Evolutionary conservation across 371 early-diverging fungal genomes (phyloP), one percentile per base, ranked within the genome.

Genomic region (Zancudomyces culisetae): DNA sequence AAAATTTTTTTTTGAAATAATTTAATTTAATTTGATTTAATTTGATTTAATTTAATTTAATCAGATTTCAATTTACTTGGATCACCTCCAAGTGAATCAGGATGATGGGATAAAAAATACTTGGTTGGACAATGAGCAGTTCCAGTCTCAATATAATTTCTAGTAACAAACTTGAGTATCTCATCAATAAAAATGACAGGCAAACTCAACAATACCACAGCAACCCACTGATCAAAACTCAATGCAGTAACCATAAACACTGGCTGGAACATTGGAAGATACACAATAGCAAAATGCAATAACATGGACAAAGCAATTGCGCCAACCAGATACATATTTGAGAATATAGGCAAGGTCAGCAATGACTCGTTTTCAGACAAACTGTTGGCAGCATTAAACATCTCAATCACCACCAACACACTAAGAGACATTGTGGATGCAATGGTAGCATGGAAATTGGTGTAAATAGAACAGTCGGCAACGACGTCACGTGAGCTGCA

Each of bases 401-500:
- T 96, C 63, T 96, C 93, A 62, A 95, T 93, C 39, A 86, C 82
- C 12, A 94, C 95, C 49, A 97, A 69, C 49, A 97, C 83, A 26
- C 90, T 88, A 51, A 97, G 74, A 47, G 91, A 87, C 74, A 94
- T 86, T 43, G 96, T 94, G 27, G 92, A 90, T 15, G 95, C 95
- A 60, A 83, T 80, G 55, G 77, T 72, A n/a, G 90, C 71, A 67
- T 80, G 74, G 12, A 58, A 54, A 60, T 83, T 83, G 23, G 75
- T 71, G 60, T 92, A 92, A 78, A 90, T 85, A 43, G 78, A 76
- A 56, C 92, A 91, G 27, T 90, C 96, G n/a, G n/a, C n/a, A 61
- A 93, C 77, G 19, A 24, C 49, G 57, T 85, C 87, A 42, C 87
- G 86, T 75, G 90, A 90, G 27, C 85, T 63, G 69, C 96, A 94